Conservation (phyloP, 2,329 filamentous ascomycete species). For the Cladosporium cucumerinum region DNA sequence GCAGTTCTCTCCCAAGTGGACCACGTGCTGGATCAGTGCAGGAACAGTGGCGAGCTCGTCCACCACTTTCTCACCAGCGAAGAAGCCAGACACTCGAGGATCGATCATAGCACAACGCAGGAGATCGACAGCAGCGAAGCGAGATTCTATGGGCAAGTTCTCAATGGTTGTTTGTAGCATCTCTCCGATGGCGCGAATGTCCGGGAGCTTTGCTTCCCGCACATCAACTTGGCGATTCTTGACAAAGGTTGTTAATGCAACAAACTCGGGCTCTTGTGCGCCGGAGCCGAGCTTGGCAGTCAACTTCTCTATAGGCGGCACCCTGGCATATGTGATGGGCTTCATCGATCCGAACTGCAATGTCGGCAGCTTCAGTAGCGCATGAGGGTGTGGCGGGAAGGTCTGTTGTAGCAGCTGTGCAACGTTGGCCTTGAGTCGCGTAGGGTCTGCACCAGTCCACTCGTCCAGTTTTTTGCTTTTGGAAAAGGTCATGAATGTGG, state of each 20-base stretch:
- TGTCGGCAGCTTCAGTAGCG: slow-evolving; percentile 65
- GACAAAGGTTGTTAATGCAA: slow-evolving; percentile 68
- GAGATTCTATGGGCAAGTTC: slow-evolving; percentile 57
- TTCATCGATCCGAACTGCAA: slow-evolving; percentile 62
- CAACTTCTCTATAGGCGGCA: slow-evolving; percentile 80
- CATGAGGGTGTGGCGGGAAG: slow-evolving; percentile 72
- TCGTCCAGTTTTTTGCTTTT: slow-evolving; percentile 71
- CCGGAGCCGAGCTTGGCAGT: slow-evolving; percentile 69
- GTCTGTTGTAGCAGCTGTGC: slow-evolving; percentile 72
- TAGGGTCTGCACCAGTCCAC: slow-evolving; percentile 75
- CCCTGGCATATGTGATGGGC: slow-evolving; percentile 72
- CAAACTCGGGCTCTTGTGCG: slow-evolving; percentile 59
- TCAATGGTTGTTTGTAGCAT: slow-evolving; percentile 15
- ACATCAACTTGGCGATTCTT: slow-evolving; percentile 58
- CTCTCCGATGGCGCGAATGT: slow-evolving; percentile 62
- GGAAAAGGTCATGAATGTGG: slow-evolving; percentile 84
- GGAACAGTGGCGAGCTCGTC: slow-evolving; percentile 58
- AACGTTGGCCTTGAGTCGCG: slow-evolving; percentile 67
- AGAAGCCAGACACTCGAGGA: slow-evolving; percentile 73
- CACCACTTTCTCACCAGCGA: slow-evolving; percentile 64
- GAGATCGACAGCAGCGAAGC: slow-evolving; percentile 84
- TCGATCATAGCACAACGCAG: slow-evolving; percentile 75
- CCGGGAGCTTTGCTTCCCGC: slow-evolving; percentile 66
- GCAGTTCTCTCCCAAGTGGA: slow-evolving; percentile 57
- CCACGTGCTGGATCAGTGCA: slow-evolving; percentile 57